Evolutionary conservation across 2,329 filamentous ascomycete species (phyloP).

Genomic region (Emmonsiellopsis sp.): DNA sequence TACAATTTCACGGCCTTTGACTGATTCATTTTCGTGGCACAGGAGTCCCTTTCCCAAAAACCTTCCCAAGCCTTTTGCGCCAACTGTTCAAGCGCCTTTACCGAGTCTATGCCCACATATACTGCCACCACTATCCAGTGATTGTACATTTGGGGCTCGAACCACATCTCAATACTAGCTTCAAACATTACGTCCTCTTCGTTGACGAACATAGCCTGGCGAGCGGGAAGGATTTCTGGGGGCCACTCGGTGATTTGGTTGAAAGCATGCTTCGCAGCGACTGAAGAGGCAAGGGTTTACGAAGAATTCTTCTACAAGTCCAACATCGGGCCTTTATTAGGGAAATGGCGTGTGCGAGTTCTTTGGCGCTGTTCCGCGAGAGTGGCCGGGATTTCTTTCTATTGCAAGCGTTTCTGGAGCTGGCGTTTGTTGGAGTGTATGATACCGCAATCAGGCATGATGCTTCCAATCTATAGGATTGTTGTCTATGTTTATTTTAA

Average conservation of each 20-base stretch:
- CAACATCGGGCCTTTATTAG: not conserved
- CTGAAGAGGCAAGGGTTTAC: slow-evolving; percentile 32
- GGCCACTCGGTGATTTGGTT: slow-evolving; percentile 86
- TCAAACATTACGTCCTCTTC: slow-evolving; percentile 99
- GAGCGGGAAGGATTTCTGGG: slow-evolving; percentile 95
- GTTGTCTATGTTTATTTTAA: not conserved
- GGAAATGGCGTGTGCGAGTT: not conserved
- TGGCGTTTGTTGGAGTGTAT: not conserved
- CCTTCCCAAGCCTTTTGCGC: slow-evolving; percentile 76
- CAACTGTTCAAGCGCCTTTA: slow-evolving; percentile 99
- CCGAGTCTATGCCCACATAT: slow-evolving; percentile 96
- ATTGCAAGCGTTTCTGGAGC: not conserved
- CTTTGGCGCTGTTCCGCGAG: not conserved
- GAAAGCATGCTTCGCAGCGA: slow-evolving; percentile 97
- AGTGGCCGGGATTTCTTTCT: not conserved
- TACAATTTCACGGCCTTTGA: not conserved
- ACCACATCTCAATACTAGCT: slow-evolving; percentile 95
- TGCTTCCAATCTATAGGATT: slow-evolving; percentile 1
- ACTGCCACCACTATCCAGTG: slow-evolving; percentile 98
- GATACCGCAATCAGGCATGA: not conserved
- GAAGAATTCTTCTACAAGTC: not conserved
- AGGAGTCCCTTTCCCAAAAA: slow-evolving; percentile 91
- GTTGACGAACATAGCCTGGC: slow-evolving; percentile 92
- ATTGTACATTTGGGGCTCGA: slow-evolving; percentile 91
- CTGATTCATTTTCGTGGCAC: not conserved